phyloP scores from a whole-genome alignment of 306 rosid species.

The cucumber (Cucumis sativus) region DNA sequence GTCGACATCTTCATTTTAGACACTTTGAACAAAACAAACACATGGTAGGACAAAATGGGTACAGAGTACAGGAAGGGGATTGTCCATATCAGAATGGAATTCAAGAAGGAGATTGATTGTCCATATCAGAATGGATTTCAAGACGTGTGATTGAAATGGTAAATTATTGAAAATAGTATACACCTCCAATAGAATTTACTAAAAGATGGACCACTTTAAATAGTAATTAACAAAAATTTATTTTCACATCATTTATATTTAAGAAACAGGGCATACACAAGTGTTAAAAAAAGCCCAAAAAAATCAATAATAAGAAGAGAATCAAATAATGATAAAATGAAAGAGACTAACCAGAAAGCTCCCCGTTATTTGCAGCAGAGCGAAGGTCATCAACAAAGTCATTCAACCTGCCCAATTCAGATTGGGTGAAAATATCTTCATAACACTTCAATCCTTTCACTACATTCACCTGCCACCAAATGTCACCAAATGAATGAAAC shows the following conservation, averaged over 20 bases:
- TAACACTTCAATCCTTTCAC: constrained; percentile 87
- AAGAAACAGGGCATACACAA: background rate
- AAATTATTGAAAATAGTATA: background rate
- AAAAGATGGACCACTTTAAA: background rate
- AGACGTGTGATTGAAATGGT: background rate
- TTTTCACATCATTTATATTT: background rate
- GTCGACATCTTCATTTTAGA: background rate
- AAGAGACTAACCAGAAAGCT: constrained; percentile 55
- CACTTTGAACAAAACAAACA: background rate
- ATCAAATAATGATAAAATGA: background rate
- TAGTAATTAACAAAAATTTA: background rate
- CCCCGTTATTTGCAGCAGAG: constrained; percentile 79
- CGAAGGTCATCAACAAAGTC: constrained; percentile 64
- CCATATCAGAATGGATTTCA: background rate
- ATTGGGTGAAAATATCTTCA: constrained; percentile 62
- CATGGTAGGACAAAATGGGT: background rate
- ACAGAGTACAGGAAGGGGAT: background rate
- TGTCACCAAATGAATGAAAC: background rate
- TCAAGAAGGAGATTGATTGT: background rate
- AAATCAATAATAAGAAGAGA: background rate
- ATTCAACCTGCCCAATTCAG: constrained; percentile 56
- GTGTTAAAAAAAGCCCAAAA: background rate
- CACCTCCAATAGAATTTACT: background rate
- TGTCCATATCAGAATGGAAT: background rate
- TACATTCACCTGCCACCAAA: constrained; percentile 76